Percentiles rank a stretch among this genome's conserved stretches.
phyloP scores from a whole-genome alignment of 1,139 yeast genomes.

The Scheffersomyces segobiensis region DNA sequence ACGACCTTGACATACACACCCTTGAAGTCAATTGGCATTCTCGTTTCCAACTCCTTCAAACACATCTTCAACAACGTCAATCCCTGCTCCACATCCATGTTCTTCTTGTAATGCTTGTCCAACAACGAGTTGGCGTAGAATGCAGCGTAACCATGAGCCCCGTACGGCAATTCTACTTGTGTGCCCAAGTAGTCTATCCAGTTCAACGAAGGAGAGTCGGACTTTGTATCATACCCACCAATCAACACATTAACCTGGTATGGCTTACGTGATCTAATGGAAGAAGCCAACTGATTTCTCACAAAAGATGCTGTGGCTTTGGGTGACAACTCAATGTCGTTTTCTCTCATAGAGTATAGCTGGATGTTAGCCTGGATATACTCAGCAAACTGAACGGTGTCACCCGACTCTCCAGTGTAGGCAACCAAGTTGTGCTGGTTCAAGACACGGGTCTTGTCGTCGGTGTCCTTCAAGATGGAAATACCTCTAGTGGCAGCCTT shows the following conservation, averaged over 20 bases:
- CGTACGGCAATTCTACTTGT: slow-evolving; percentile 86
- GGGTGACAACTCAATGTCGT: slow-evolving; percentile 72
- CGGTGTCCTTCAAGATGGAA: slow-evolving; percentile 79
- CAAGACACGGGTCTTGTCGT: slow-evolving; percentile 81
- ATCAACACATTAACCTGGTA: slow-evolving; percentile 88
- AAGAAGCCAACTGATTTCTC: slow-evolving; percentile 83
- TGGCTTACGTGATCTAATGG: slow-evolving; percentile 87
- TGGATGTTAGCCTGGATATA: slow-evolving; percentile 91
- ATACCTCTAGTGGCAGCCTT: slow-evolving; percentile 95
- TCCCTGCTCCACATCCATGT: slow-evolving; percentile 79
- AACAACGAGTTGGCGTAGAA: slow-evolving; percentile 87
- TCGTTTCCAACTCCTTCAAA: slow-evolving; percentile 71
- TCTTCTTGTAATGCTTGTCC: slow-evolving; percentile 86
- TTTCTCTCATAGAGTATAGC: slow-evolving; percentile 83
- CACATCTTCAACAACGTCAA: slow-evolving; percentile 71
- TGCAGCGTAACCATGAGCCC: slow-evolving; percentile 96
- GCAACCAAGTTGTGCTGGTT: slow-evolving; percentile 83
- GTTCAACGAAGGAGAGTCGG: slow-evolving; percentile 65
- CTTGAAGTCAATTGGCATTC: slow-evolving; percentile 97
- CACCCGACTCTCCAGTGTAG: slow-evolving; percentile 95
- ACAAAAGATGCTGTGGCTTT: slow-evolving; percentile 86
- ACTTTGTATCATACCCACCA: slow-evolving; percentile 78
- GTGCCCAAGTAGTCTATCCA: slow-evolving; percentile 97
- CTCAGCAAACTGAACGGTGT: slow-evolving; percentile 95
- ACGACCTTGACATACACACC: slow-evolving; percentile 82